phyloP scores from a whole-genome alignment of 108 stramenopile species.

The Nitzschia palea region DNA sequence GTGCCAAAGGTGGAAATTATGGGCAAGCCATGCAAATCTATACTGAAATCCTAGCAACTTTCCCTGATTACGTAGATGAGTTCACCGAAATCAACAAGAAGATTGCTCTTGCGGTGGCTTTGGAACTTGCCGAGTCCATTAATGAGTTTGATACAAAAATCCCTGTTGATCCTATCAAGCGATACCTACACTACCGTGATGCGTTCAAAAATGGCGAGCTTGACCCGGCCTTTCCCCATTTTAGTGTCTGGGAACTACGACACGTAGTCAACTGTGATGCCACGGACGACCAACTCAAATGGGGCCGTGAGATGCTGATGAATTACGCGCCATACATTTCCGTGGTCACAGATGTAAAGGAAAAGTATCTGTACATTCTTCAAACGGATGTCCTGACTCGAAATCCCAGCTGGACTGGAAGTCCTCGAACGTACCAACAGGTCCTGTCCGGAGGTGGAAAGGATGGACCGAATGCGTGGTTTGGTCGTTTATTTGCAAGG shows the following conservation, averaged over 20 bases:
- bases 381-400: slow-evolving; percentile 40
- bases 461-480: slow-evolving; percentile 47
- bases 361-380: slow-evolving; percentile 42
- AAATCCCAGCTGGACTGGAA: slow-evolving; percentile 29
- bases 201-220: slow-evolving; percentile 50
- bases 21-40: slow-evolving; percentile 32
- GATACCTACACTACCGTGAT: slow-evolving; percentile 49
- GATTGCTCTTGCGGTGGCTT: slow-evolving; percentile 39
- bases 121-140: slow-evolving; percentile 33
- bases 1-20: slow-evolving; percentile 38
- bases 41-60: slow-evolving; percentile 6
- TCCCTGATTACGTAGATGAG: slow-evolving; percentile 11
- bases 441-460: slow-evolving; percentile 42
- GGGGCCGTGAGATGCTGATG: slow-evolving; percentile 49
- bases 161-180: slow-evolving; percentile 49
- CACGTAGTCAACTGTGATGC: slow-evolving; percentile 45
- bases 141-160: slow-evolving; percentile 28
- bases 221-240: slow-evolving; percentile 42
- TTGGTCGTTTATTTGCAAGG: slow-evolving; percentile 41
- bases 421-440: slow-evolving; percentile 37
- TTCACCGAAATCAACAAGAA: slow-evolving; percentile 18
- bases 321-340: slow-evolving; percentile 52
- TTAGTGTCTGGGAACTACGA: slow-evolving; percentile 49
- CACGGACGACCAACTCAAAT: slow-evolving; percentile 38
- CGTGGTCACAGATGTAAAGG: slow-evolving; percentile 12